A percentile compares a stretch with the other conserved stretches of the same genome.
Evolutionary conservation across 352 stramenopile species (phyloP).

Genomic region (Pythium oligandrum): DNA sequence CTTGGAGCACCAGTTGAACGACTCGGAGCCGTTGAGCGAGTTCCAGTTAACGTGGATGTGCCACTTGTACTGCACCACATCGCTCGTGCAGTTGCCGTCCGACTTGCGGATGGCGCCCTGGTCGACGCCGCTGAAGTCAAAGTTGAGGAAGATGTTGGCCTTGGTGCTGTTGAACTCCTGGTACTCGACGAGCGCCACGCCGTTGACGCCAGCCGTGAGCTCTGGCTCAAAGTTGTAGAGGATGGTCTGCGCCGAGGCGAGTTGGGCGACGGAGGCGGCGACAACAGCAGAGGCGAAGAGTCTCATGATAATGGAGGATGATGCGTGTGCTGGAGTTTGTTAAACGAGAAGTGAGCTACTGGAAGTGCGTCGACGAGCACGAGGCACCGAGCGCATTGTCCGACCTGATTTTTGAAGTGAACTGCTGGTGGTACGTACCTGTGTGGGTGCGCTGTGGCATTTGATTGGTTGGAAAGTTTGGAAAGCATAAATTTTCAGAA

Average conservation of each 20-base stretch:
- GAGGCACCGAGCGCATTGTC: no score
- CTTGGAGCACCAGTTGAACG: conserved; percentile 35
- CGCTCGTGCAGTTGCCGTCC: conserved; percentile 28
- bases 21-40: conserved; percentile 23
- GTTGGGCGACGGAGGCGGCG: neutral
- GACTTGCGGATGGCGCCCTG: conserved; percentile 21
- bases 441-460: no score
- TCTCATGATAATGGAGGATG: neutral
- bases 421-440: no score
- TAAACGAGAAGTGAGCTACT: no score
- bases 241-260: conserved; percentile 4
- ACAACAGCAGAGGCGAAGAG: conserved; percentile 1
- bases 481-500: no score
- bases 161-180: conserved; percentile 23
- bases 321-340: no score
- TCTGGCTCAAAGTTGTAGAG: conserved; percentile 41
- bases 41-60: conserved; percentile 34
- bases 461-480: no score
- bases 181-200: conserved; percentile 39
- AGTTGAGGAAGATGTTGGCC: conserved; percentile 27
- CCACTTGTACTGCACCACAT: conserved; percentile 22
- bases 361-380: no score
- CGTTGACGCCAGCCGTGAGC: conserved; percentile 31
- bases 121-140: conserved; percentile 46
- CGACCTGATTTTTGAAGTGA: no score